Evolutionary conservation across 2,329 filamentous ascomycete species (phyloP), one percentile per base, ranked within the genome.

Genomic region (Ceratocystis smalleyi): DNA sequence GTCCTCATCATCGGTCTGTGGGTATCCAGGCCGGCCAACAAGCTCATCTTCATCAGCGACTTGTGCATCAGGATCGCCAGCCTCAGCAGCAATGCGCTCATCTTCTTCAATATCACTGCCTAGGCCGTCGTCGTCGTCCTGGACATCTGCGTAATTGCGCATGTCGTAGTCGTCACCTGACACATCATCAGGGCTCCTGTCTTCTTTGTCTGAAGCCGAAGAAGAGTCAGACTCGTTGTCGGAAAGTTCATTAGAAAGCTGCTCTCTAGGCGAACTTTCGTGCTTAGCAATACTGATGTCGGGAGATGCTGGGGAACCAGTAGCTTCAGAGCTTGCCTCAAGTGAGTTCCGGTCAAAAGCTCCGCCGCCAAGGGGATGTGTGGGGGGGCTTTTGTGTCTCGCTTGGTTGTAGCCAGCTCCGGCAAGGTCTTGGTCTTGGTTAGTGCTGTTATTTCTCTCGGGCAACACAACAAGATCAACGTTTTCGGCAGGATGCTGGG

Each of bases 81-180:
- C 47, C 24, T 64, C 54, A 12, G 49, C 47, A 17, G 55, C 59
- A 27, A 64, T 65, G 22, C 61, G 57, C 15, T 61, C 61, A 15
- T 63, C 51, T n/a, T 51, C 51, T 19, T 64, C 66, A 15, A 66
- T 22, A 22, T 63, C 66, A 24, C 59, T 49, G 5, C 64, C 62
- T 2, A 30, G 22, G 4, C 62, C 66, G 8, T 68, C 61, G 10
- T 68, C 67, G 19, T 69, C 69, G 43, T 69, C 65, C 27, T 69
- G 66, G 24, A 69, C 67, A 22, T 71, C 69, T 2, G 69, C 70
- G 19, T 69, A 69, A 17, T 70, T 70, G 35, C 65, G 59, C 51
- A 63, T 67, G 32, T 72, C 70, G 7, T 72, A 68, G 6, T 71
- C 67, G n/a, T 68, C 68, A 8, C 69, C 68, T 22, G 68, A 69